These are phyloP conservation scores for Yarrowia deformans DNA, from an alignment of 805 yeast genomes.

Conservation along the genomic window DNA sequence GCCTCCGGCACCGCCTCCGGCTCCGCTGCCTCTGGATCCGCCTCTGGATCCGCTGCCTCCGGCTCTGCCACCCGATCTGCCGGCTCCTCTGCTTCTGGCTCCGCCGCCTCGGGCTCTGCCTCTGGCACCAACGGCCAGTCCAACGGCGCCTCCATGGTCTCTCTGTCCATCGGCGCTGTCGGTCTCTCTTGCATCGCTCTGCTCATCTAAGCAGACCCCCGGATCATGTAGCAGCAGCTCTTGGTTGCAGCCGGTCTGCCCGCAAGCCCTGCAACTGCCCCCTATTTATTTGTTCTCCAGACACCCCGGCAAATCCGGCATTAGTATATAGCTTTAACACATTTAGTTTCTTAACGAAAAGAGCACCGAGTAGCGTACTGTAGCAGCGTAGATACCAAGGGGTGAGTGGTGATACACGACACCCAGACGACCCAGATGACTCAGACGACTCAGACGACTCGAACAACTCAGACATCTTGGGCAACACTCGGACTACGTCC, in stretches of 20 bases:
- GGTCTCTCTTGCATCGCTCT: conserved; percentile 30
- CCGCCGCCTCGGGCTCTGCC: conserved; percentile 30
- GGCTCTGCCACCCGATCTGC: conserved; percentile 3
- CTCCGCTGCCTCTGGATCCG: conserved; percentile 2
- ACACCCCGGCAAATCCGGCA: conserved; percentile 17
- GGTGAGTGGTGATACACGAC: too few relatives aligned
- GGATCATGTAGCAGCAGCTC: conserved; percentile 15
- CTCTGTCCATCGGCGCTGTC: conserved; percentile 26
- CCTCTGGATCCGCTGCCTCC: conserved; percentile 11
- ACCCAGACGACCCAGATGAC: too few relatives aligned
- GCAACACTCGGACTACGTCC: too few relatives aligned
- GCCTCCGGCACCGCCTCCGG: conserved; percentile 13
- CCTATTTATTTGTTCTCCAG: conserved; percentile 24
- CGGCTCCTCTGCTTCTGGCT: conserved; percentile 14
- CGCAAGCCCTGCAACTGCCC: conserved; percentile 13
- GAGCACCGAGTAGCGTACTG: too few relatives aligned
- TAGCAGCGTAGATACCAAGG: background rate
- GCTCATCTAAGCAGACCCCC: conserved; percentile 24
- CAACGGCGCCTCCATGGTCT: conserved; percentile 33
- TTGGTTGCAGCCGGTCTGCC: conserved; percentile 22
- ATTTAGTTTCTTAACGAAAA: conserved; percentile 3
- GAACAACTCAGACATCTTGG: too few relatives aligned
- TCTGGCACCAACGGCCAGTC: conserved; percentile 27
- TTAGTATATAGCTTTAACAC: conserved; percentile 30
- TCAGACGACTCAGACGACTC: too few relatives aligned